A percentile compares a stretch with the other conserved stretches of the same genome.
phyloP scores from a whole-genome alignment of 2,329 filamentous ascomycete genomes.

The Cylindrodendrum hubeiense region DNA sequence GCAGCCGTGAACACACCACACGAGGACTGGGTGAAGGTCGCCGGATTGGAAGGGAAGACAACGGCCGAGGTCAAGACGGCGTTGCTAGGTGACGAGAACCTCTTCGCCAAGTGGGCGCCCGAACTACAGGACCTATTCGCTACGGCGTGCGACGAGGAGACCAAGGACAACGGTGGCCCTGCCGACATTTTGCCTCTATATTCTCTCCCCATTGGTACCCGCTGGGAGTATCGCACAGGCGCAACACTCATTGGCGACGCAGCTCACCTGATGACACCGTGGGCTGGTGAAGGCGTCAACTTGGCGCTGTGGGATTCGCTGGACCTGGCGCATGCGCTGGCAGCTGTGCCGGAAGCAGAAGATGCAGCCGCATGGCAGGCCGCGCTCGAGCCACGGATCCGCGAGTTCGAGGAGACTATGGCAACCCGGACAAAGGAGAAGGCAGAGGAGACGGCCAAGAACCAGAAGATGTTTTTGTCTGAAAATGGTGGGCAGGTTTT shows the following conservation, averaged over 20 bases:
- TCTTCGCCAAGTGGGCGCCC: constrained; percentile 44
- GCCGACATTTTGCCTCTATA: constrained; percentile 41
- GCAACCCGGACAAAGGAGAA: constrained; percentile 9
- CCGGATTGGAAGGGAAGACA: background rate
- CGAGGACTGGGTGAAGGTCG: constrained; percentile 32
- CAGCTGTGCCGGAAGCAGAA: background rate
- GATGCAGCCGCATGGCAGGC: background rate
- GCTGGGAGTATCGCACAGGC: constrained; percentile 56
- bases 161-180: constrained; percentile 22
- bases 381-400: background rate
- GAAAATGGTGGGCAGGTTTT: constrained; percentile 11
- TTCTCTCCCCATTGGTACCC: constrained; percentile 57
- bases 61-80: constrained; percentile 1
- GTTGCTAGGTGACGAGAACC: constrained; percentile 35
- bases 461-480: constrained; percentile 14
- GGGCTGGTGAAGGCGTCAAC: constrained; percentile 67
- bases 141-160: constrained; percentile 44
- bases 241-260: constrained; percentile 67
- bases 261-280: constrained; percentile 65
- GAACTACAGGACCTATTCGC: constrained; percentile 45
- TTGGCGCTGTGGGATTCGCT: constrained; percentile 63
- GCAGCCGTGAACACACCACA: constrained; percentile 40
- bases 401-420: constrained; percentile 8
- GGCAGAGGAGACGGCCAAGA: constrained; percentile 11
- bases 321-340: constrained; percentile 50